Base-by-base conservation (phyloP, 768 basidiomycete species). In the Boletus rubescentipes region DNA sequence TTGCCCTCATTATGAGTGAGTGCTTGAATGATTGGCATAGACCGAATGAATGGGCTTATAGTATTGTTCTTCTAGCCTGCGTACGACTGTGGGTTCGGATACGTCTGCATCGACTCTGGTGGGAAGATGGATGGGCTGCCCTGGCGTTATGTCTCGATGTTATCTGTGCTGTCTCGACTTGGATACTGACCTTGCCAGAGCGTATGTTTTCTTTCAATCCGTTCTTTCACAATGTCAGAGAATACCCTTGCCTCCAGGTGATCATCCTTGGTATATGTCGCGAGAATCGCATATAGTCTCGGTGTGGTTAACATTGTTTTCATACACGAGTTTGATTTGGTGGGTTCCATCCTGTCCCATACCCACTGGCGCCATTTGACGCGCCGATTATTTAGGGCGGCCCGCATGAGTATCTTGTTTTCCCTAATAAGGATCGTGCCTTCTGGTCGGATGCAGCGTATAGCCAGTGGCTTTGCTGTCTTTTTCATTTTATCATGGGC, bases 391-490 rank as follows among this genome's bases (percentile, higher is more conserved):
- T 39, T 12, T 21, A 58, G 62, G 62, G 21, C 51, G 9, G 39
- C 55, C 16, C 62, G 59, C 23, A 49, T 58, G 47, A 61, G 62
- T 30, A 53, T 64, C 29, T 20, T 64, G 29, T 58, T 61, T 45
- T 54, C 62, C 21, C 30, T 53, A 9, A 42, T 55, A 21, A 51
- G 62, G 38, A 40, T 58, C 11, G 9, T 37, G 8, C 29, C 44
- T 23, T n/a, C 38, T 14, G 18, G 14, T 23, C 32, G 44, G 12
- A 53, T 51, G 32, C 49, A 54, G 14, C 26, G 14, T 23, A 26
- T 62, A 26, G 42, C 31, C 14, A 16, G 15, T 15, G 38, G 48
- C 10, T 46, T 40, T 20, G 40, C 55, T 14, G 23, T 43, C 23
- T 23, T 51, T 15, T 58, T 63, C 32, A 38, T 51, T 20, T 40